Base-by-base conservation (phyloP, 805 yeast genomes). In the Saturnispora saitoi region DNA sequence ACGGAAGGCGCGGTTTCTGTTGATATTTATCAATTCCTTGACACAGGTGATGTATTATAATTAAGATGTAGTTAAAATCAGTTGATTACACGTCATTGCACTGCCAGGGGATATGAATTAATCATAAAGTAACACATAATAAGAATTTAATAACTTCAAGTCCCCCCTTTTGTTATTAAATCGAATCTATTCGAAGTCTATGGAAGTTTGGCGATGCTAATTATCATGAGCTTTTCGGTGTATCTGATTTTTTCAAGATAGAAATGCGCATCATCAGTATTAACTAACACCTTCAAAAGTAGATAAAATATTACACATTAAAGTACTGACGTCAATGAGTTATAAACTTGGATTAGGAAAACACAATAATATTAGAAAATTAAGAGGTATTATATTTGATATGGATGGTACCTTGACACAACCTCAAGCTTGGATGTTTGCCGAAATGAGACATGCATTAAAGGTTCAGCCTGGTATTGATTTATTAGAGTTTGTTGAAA, bases 371-470 rank as follows among this genome's bases (percentile, higher is more conserved):
- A 17, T 11, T 12, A 36, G 32, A 22, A 34, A n/a, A 22, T 26
- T 53, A n/a, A 45, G 66, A 40, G 86, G 86, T 0, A 59, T 84
- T 6, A 69, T 84, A 1, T 84, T 84, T 58, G 91, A 84, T 57
- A 83, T 84, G 91, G 91, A 84, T 59, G 90, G 90, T 4, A 84
- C 91, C 0, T 59, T 84, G 48, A 79, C 85, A 54, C 65, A 75
- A 12, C 87, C 88, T 1, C 87, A 81, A 50, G 62, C 69, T 1
- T 58, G 62, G 56, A 67, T 67, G 70, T 67, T 67, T 49, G 53
- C 55, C 11, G 78, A 77, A 42, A 81, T 83, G 87, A 69, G 87
- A 49, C 67, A 70, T 19, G 80, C 80, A 0, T 64, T 10, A 59
- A 58, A 12, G 39, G 56, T 29, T 67, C 66, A 48, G 66, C 67